Conservation (phyloP, 345 rosid genomes). For the Eucalyptus pumila region DNA sequence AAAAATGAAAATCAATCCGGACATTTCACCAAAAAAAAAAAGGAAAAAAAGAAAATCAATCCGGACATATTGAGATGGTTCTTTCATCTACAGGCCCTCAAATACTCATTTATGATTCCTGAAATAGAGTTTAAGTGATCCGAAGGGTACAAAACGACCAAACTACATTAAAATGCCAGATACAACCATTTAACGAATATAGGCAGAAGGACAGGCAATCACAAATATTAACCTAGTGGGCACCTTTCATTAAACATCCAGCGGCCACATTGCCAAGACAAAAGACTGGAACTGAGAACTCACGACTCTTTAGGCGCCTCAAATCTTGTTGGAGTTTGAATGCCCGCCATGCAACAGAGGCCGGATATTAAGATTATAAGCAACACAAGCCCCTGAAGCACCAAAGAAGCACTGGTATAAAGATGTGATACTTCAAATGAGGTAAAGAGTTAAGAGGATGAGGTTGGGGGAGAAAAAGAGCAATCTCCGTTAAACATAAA, state of each 20-base stretch:
- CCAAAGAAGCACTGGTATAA: not conserved
- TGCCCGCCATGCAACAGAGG: constrained; percentile 97
- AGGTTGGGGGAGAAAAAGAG: not conserved
- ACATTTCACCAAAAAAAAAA: too few species aligned
- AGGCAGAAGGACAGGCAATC: not conserved
- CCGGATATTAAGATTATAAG: constrained; percentile 84
- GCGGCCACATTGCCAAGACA: not conserved
- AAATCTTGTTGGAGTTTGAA: constrained; percentile 88
- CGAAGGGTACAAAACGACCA: not conserved
- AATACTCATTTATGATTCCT: not conserved
- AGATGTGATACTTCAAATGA: not conserved
- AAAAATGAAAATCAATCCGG: not conserved
- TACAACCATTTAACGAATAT: not conserved
- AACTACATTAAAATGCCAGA: not conserved
- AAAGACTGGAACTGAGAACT: not conserved
- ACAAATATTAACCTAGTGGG: not conserved
- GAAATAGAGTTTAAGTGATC: not conserved
- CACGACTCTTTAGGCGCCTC: constrained; percentile 91
- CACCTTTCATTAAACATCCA: not conserved
- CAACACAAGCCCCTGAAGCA: constrained; percentile 72
- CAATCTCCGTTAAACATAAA: not conserved
- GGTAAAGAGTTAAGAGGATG: not conserved
- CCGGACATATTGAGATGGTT: not conserved
- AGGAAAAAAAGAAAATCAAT: not conserved
- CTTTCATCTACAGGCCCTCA: not conserved